Conservation (phyloP, 345 rosid species). For the Acer yangbiense region DNA sequence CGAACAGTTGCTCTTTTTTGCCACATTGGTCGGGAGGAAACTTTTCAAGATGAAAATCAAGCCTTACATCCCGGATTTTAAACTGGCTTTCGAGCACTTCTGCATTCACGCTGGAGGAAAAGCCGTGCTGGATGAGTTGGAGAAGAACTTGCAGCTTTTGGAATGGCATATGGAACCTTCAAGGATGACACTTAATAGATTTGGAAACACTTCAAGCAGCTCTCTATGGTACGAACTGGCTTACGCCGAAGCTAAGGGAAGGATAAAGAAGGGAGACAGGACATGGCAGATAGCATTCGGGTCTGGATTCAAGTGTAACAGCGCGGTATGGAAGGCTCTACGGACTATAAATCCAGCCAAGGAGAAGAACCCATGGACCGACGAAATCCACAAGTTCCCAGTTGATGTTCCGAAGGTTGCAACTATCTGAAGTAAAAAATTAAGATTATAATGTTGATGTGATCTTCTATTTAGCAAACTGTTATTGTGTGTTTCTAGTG, state of each 20-base stretch:
- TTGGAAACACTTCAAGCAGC: conserved; percentile 61
- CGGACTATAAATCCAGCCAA: conserved; percentile 39
- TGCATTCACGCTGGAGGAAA: conserved; percentile 57
- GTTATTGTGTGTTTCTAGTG: not conserved
- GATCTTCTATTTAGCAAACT: not conserved
- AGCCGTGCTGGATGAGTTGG: conserved; percentile 52
- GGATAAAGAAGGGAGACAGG: conserved; percentile 51
- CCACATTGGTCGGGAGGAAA: conserved; percentile 45
- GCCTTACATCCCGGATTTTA: conserved; percentile 63
- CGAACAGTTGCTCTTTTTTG: conserved; percentile 53
- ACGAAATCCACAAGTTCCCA: conserved; percentile 50
- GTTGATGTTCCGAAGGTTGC: conserved; percentile 43
- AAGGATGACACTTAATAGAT: conserved; percentile 54
- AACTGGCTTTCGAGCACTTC: conserved; percentile 65
- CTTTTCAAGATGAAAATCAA: conserved; percentile 45
- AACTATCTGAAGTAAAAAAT: conserved; percentile 20
- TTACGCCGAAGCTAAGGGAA: conserved; percentile 57
- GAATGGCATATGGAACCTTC: conserved; percentile 71
- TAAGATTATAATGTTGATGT: not conserved
- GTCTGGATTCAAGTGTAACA: conserved; percentile 65
- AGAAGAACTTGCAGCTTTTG: conserved; percentile 54
- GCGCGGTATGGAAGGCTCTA: conserved; percentile 66
- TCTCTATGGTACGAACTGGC: conserved; percentile 63
- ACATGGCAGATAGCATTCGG: conserved; percentile 71
- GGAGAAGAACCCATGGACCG: conserved; percentile 60